Conservation (phyloP, 1,139 yeast genomes). For the Zygosaccharomyces pseudobailii region DNA sequence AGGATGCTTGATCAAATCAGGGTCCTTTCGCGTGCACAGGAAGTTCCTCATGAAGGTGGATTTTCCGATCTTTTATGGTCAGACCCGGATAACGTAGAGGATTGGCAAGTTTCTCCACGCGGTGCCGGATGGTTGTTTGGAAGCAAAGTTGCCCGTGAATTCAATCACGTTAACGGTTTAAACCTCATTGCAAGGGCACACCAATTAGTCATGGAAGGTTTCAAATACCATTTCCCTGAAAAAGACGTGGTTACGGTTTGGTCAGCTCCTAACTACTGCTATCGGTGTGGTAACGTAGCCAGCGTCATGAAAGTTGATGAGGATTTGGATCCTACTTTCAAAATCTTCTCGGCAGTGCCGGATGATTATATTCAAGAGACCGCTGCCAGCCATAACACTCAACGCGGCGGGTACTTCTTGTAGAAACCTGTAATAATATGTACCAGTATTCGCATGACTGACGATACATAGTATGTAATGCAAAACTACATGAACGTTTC, state of each 20-base stretch:
- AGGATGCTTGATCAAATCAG: slow-evolving; percentile 95
- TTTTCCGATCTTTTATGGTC: slow-evolving; percentile 97
- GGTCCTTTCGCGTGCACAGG: slow-evolving; percentile 94
- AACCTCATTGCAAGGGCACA: slow-evolving; percentile 92
- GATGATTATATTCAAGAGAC: slow-evolving; percentile 74
- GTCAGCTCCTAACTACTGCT: slow-evolving; percentile 97
- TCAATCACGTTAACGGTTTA: slow-evolving; percentile 86
- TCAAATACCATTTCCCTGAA: slow-evolving; percentile 89
- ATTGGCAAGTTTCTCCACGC: slow-evolving; percentile 98
- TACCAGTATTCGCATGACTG: slow-evolving; percentile 5
- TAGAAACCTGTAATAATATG: slow-evolving; percentile 10
- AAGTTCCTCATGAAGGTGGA: slow-evolving; percentile 98
- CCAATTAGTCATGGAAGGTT: slow-evolving; percentile 98
- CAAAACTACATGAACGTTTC: not conserved
- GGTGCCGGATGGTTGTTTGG: slow-evolving; percentile 99
- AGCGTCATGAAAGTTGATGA: slow-evolving; percentile 96
- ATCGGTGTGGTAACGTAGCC: slow-evolving; percentile 97
- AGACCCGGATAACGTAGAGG: slow-evolving; percentile 95
- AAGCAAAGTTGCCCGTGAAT: slow-evolving; percentile 80
- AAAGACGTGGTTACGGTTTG: slow-evolving; percentile 96
- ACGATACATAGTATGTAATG: slow-evolving; percentile 3
- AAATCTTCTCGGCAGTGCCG: slow-evolving; percentile 92
- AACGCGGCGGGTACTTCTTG: slow-evolving; percentile 36
- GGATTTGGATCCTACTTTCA: slow-evolving; percentile 79
- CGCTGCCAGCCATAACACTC: slow-evolving; percentile 36